These are phyloP conservation scores for Suillus tomentosus DNA, from an alignment of 768 basidiomycete genomes.

Conservation along the genomic window DNA sequence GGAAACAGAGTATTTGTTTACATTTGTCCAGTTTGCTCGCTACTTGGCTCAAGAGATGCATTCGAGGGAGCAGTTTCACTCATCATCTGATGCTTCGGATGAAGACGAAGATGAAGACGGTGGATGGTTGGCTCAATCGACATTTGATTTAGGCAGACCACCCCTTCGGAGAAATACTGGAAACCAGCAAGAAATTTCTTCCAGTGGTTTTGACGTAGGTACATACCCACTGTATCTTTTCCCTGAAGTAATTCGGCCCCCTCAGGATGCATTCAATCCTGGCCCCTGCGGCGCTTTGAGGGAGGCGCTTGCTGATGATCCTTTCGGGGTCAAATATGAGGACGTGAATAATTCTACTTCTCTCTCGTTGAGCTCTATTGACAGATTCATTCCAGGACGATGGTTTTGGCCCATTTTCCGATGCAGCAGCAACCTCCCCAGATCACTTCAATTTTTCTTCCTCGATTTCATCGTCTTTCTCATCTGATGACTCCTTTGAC, in stretches of 20 bases:
- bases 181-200: slow-evolving; percentile 47
- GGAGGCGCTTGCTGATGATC: slow-evolving; percentile 46
- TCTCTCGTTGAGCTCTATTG: slow-evolving; percentile 5
- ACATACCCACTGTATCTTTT: background rate
- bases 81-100: slow-evolving; percentile 52
- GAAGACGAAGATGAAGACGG: slow-evolving; percentile 64
- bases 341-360: slow-evolving; percentile 44
- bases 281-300: slow-evolving; percentile 32
- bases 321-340: slow-evolving; percentile 50
- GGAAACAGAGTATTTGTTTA: slow-evolving; percentile 11
- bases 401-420: slow-evolving; percentile 81
- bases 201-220: slow-evolving; percentile 58
- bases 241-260: background rate
- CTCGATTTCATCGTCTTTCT: slow-evolving; percentile 53
- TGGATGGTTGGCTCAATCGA: slow-evolving; percentile 80
- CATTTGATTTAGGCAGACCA: slow-evolving; percentile 58
- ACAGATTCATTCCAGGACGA: slow-evolving; percentile 45
- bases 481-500: slow-evolving; percentile 72
- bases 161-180: slow-evolving; percentile 49
- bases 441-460: slow-evolving; percentile 56
- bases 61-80: slow-evolving; percentile 57
- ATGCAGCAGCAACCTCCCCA: slow-evolving; percentile 50
- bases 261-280: slow-evolving; percentile 57
- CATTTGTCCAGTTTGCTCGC: slow-evolving; percentile 63
- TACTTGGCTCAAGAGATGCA: slow-evolving; percentile 79